Percentiles rank a stretch among this genome's conserved stretches.
These are phyloP conservation scores for Plasmodium vinckei DNA, from an alignment of 169 alveolate species.

Conservation along the genomic window DNA sequence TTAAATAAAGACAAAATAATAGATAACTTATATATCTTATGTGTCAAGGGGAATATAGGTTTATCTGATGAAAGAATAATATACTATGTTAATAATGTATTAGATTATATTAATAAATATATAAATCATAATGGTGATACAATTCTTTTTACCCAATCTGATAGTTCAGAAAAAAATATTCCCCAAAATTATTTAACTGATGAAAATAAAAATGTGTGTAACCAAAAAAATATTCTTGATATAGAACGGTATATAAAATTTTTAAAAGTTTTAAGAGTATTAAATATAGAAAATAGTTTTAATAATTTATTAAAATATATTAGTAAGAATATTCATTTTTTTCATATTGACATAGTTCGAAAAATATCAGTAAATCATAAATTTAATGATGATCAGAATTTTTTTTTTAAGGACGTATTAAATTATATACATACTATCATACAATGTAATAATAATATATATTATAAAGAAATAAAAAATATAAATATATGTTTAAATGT, in stretches of 20 bases:
- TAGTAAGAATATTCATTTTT: slow-evolving; percentile 53
- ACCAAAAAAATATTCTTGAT: slow-evolving; percentile 16
- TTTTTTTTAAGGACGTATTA: slow-evolving; percentile 59
- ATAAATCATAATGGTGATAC: background rate
- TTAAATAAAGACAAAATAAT: slow-evolving; percentile 27
- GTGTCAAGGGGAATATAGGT: slow-evolving; percentile 68
- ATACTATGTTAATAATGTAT: slow-evolving; percentile 25
- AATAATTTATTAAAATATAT: slow-evolving; percentile 29
- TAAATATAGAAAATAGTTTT: slow-evolving; percentile 34
- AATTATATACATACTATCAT: slow-evolving; percentile 51
- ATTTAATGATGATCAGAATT: slow-evolving; percentile 9
- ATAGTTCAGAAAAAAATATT: background rate
- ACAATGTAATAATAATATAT: slow-evolving; percentile 36
- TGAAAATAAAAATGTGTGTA: background rate
- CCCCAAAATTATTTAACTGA: background rate
- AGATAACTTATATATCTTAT: slow-evolving; percentile 31
- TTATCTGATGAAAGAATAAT: slow-evolving; percentile 38
- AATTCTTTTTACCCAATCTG: background rate
- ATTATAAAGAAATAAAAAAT: slow-evolving; percentile 43
- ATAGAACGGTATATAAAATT: slow-evolving; percentile 40
- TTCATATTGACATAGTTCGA: slow-evolving; percentile 40
- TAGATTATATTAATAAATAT: slow-evolving; percentile 22
- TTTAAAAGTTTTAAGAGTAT: slow-evolving; percentile 28
- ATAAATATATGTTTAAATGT: slow-evolving; percentile 54
- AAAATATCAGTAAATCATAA: slow-evolving; percentile 50